A percentile compares a stretch with the other conserved stretches of the same genome.
phyloP scores from a whole-genome alignment of 257 asterid species.

The Ballota nigra region DNA sequence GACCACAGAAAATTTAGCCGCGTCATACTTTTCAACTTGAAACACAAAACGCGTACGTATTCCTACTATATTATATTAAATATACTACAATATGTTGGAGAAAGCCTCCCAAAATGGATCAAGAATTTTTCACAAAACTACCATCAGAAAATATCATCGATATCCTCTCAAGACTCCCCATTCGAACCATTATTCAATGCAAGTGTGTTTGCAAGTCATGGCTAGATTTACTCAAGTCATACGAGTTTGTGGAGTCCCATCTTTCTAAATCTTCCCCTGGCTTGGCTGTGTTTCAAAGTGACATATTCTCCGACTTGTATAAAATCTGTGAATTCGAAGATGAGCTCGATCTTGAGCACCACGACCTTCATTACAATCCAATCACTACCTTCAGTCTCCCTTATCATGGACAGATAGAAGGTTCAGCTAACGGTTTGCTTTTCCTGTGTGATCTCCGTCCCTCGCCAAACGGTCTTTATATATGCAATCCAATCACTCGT shows the following conservation, averaged over 20 bases:
- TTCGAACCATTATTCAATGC: constrained; percentile 21
- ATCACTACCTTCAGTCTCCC: not conserved
- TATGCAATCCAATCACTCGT: constrained; percentile 38
- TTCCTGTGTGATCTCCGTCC: not conserved
- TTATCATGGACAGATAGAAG: not conserved
- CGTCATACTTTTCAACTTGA: not conserved
- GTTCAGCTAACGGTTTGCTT: constrained; percentile 29
- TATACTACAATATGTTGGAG: not conserved
- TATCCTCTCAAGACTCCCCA: constrained; percentile 35
- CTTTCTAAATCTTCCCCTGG: not conserved
- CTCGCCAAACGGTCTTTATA: too few species aligned
- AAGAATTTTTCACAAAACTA: constrained; percentile 16
- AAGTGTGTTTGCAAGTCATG: constrained; percentile 33
- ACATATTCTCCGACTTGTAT: not conserved
- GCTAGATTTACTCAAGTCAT: not conserved
- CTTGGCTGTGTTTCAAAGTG: not conserved
- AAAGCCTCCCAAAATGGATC: not conserved
- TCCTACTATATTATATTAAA: too few species aligned
- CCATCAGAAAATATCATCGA: constrained; percentile 28
- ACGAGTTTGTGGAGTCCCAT: not conserved
- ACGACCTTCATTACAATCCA: constrained; percentile 26
- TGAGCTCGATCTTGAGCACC: not conserved
- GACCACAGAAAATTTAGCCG: not conserved
- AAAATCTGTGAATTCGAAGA: constrained; percentile 24
- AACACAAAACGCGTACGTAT: not conserved